phyloP scores from a whole-genome alignment of 2,329 filamentous ascomycete genomes.

The Phoma sp. region DNA sequence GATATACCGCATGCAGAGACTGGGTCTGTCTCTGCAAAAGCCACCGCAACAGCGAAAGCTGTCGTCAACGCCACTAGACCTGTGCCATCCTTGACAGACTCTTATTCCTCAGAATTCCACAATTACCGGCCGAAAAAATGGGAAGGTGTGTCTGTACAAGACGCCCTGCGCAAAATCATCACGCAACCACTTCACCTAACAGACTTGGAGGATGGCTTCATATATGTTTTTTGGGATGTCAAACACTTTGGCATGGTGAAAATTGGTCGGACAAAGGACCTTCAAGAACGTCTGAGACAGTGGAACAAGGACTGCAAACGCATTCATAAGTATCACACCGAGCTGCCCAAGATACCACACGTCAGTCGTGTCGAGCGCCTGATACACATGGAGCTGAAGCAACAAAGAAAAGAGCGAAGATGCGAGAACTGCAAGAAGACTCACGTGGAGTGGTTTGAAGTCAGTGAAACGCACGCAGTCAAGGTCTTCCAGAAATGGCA shows the following conservation, averaged over 20 bases:
- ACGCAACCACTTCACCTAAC: too few species aligned
- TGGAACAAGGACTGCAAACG: conserved; percentile 21
- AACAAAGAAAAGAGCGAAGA: conserved; percentile 59
- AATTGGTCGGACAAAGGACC: conserved; percentile 21
- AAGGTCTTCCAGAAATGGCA: conserved; percentile 23
- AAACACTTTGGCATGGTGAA: conserved; percentile 24
- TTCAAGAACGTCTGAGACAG: conserved; percentile 10
- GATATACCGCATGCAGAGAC: too few species aligned
- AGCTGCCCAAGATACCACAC: conserved; percentile 72
- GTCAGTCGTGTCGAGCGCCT: conserved; percentile 83
- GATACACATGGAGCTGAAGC: conserved; percentile 80
- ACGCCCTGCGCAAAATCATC: too few species aligned
- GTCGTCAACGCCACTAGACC: too few species aligned
- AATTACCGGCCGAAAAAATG: too few species aligned
- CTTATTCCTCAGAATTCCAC: too few species aligned
- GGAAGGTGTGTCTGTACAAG: too few species aligned
- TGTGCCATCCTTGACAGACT: too few species aligned
- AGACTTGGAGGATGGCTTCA: conserved; percentile 1
- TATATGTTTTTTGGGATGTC: conserved; percentile 28
- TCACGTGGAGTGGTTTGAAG: conserved; percentile 91
- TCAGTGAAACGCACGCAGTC: conserved; percentile 45
- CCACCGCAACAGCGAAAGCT: too few species aligned
- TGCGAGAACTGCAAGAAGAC: conserved; percentile 78
- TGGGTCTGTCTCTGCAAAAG: too few species aligned
- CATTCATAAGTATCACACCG: conserved; percentile 13